Conservation (phyloP, 2,329 filamentous ascomycete genomes). For the Penicillium griseofulvum region DNA sequence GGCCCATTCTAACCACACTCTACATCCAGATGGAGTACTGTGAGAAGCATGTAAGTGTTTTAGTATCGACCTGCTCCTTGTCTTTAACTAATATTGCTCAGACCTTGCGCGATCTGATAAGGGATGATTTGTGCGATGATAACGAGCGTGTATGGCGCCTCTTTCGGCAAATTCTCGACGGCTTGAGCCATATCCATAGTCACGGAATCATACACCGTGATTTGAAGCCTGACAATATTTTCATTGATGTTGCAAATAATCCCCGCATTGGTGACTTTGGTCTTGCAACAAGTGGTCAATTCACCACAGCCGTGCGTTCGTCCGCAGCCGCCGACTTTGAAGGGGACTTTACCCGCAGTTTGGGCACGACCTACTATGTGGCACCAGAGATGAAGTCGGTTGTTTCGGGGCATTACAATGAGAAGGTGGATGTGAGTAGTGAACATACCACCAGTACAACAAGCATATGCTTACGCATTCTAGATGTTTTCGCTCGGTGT, state of each 20-base stretch:
- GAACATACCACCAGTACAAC: background rate
- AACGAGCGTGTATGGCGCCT: conserved; percentile 81
- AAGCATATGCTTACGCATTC: conserved; percentile 9
- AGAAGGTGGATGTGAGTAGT: conserved; percentile 78
- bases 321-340: conserved; percentile 37
- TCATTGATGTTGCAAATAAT: conserved; percentile 85
- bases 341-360: conserved; percentile 51
- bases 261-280: conserved; percentile 98
- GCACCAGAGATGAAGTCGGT: conserved; percentile 84
- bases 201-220: conserved; percentile 93
- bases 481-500: conserved; percentile 94
- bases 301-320: conserved; percentile 40
- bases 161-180: conserved; percentile 87
- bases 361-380: conserved; percentile 83
- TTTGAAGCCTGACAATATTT: conserved; percentile 95
- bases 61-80: background rate
- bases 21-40: conserved; percentile 99
- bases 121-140: conserved; percentile 69
- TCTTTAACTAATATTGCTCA: conserved; percentile 29
- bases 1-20: conserved; percentile 67
- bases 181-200: conserved; percentile 82
- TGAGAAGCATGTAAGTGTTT: conserved; percentile 68
- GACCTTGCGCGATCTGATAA: conserved; percentile 86
- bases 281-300: conserved; percentile 81
- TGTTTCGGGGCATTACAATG: conserved; percentile 74